Conservation (phyloP, 192 early-diverging fungal genomes). For the Mortierella alpina region DNA sequence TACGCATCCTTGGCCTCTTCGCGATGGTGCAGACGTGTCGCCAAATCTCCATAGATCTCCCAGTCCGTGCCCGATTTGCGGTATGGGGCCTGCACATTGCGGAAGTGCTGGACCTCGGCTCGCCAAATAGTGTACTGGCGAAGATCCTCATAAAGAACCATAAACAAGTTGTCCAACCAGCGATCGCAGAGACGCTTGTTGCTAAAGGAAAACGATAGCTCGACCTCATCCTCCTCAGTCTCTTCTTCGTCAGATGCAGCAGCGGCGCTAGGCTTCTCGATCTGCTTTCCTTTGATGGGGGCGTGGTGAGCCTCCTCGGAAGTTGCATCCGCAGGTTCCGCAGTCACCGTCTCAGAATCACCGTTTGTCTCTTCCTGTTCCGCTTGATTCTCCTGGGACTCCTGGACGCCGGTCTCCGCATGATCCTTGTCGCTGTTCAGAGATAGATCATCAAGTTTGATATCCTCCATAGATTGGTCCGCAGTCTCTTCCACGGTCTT, state of each 20-base stretch:
- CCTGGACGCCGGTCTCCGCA: conserved; percentile 28
- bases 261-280: conserved; percentile 61
- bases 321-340: conserved; percentile 4
- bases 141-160: conserved; percentile 97
- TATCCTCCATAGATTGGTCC: conserved; percentile 45
- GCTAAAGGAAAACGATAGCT: conserved; percentile 78
- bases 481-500: conserved; percentile 27
- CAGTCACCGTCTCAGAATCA: conserved; percentile 50
- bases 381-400: conserved; percentile 52
- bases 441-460: conserved; percentile 47
- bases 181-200: conserved; percentile 99
- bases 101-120: conserved; percentile 86
- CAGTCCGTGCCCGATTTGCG: conserved; percentile 97
- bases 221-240: conserved; percentile 54
- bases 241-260: conserved; percentile 39
- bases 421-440: conserved; percentile 36
- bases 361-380: conserved; percentile 55
- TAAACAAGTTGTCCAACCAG: conserved; percentile 99
- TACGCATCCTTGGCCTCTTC: conserved; percentile 95
- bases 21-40: conserved; percentile 83
- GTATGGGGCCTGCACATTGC: conserved; percentile 78
- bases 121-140: conserved; percentile 94
- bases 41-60: conserved; percentile 97
- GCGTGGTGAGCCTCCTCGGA: conserved; percentile 9
- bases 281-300: conserved; percentile 52